Evolutionary conservation across 2,329 filamentous ascomycete genomes (phyloP), one percentile per base, ranked within the genome.

Genomic region (Teratosphaeria nubilosa): DNA sequence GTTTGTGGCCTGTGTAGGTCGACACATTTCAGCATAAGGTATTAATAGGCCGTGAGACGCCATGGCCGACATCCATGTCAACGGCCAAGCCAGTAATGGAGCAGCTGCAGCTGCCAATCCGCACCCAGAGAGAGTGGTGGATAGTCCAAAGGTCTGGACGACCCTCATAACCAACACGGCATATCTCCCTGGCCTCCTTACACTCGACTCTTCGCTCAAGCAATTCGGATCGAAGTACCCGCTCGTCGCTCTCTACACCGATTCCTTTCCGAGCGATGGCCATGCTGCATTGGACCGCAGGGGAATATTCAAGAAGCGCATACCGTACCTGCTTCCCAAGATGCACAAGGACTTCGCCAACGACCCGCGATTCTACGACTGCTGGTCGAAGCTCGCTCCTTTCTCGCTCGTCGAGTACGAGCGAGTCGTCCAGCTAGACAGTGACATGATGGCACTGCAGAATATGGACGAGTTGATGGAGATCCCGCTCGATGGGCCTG

Each of bases 401-500:
- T 96, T 95, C 72, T 85, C 82, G 24, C 78, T 95, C 32, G 80
- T 80, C 20, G 84, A 91, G 70, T 95, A 91, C 75, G 80, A 86
- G 27, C 82, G 90, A 48, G 83, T 95, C 34, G 87, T 95, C 37
- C 87, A 90, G 74, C 80, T 96, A 57, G 91, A 96, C 75, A 87
- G 86, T 68, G 91, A 96, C 75, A 95, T 95, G 90, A 76, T 95
- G 55, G 84, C 90, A 7, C 74, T 86, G 63, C 80, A 80, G 67
- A 95, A 95, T 74, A 95, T 96, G 88, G 91, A 95, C 71, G 90
- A 95, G 76, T 77, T 95, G 64, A 95, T 95, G 89, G 84, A 89
- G n/a, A 66, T 95, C 54, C 76, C 82, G 61, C 81, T 95, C 52
- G 88, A 92, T 72, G 69, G 76, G 22, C 76, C 82, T 0, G 75